A percentile compares a stretch with the other conserved stretches of the same genome.
Conservation (phyloP, 1,139 yeast genomes). For the Zygosaccharomyces sapae region DNA sequence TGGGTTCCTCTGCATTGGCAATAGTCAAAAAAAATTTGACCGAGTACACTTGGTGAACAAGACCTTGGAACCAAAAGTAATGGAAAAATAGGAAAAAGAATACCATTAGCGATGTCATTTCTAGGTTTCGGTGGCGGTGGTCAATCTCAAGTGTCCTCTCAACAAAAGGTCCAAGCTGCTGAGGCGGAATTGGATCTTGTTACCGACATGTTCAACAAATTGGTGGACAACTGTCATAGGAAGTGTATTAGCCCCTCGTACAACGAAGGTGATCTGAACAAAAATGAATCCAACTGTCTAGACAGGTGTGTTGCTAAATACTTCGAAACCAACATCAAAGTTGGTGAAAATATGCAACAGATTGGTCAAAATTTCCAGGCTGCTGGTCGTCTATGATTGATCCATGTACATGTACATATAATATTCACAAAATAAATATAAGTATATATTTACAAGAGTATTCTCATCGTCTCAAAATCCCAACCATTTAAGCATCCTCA, state of each 20-base stretch:
- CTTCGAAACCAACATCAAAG: conserved; percentile 92
- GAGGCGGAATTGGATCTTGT: conserved; percentile 91
- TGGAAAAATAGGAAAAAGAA: not conserved
- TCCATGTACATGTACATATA: conserved; percentile 6
- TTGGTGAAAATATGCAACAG: conserved; percentile 85
- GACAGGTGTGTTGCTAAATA: conserved; percentile 98
- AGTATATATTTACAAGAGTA: conserved; percentile 8
- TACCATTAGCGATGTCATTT: conserved; percentile 49
- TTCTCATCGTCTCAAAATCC: conserved; percentile 39
- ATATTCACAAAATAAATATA: conserved; percentile 8
- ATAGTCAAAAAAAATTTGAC: not conserved
- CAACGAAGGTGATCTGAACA: conserved; percentile 71
- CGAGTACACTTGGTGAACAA: not conserved
- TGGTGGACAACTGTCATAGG: conserved; percentile 77
- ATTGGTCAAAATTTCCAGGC: conserved; percentile 50
- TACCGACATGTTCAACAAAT: conserved; percentile 92
- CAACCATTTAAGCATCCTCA: conserved; percentile 58
- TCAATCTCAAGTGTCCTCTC: conserved; percentile 66
- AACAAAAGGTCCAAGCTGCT: conserved; percentile 79
- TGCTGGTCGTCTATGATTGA: conserved; percentile 35
- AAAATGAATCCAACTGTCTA: conserved; percentile 83
- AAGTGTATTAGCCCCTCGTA: conserved; percentile 73
- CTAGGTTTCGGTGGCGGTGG: conserved; percentile 83
- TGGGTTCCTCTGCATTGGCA: not conserved
- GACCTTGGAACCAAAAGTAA: not conserved